These are phyloP conservation scores for Cudoniella acicularis DNA, from an alignment of 495 filamentous ascomycete species.

Conservation along the genomic window DNA sequence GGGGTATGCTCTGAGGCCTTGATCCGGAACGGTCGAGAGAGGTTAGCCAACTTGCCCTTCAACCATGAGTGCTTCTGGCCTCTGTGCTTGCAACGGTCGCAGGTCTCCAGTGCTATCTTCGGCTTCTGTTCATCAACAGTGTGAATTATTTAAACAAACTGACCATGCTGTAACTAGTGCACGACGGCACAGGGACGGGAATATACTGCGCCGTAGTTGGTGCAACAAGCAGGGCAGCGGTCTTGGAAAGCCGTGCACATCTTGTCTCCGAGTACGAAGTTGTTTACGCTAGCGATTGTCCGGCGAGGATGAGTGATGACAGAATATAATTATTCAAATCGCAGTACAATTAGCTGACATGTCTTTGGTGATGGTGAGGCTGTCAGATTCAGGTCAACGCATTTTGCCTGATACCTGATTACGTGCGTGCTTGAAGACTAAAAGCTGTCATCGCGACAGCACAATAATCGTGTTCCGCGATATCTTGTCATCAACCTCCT, in stretches of 20 bases:
- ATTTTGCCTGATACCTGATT: too few species aligned
- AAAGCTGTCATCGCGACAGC: too few species aligned
- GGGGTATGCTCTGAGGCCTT: conserved; percentile 22
- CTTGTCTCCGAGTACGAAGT: conserved; percentile 13
- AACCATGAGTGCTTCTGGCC: conserved; percentile 21
- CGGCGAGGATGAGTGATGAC: conserved; percentile 12
- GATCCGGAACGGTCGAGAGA: conserved; percentile 20
- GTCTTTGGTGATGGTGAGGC: too few species aligned
- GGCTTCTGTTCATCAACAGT: conserved; percentile 20
- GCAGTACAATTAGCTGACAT: conserved; percentile 7
- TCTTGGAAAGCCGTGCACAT: conserved; percentile 20
- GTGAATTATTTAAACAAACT: conserved; percentile 21
- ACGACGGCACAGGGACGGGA: conserved; percentile 14
- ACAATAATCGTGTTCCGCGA: too few species aligned
- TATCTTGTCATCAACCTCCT: too few species aligned
- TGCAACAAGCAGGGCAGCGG: conserved; percentile 20
- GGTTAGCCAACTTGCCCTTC: conserved; percentile 18
- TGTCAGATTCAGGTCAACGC: too few species aligned
- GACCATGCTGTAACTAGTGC: conserved; percentile 15
- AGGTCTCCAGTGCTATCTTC: conserved; percentile 21
- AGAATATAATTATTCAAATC: conserved; percentile 8
- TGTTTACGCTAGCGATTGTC: conserved; percentile 7
- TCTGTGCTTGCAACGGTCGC: conserved; percentile 16
- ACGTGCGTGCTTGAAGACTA: too few species aligned
- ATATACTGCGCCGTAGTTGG: conserved; percentile 23